phyloP scores from a whole-genome alignment of 2,329 filamentous ascomycete genomes.

The Bipolaris victoriae region DNA sequence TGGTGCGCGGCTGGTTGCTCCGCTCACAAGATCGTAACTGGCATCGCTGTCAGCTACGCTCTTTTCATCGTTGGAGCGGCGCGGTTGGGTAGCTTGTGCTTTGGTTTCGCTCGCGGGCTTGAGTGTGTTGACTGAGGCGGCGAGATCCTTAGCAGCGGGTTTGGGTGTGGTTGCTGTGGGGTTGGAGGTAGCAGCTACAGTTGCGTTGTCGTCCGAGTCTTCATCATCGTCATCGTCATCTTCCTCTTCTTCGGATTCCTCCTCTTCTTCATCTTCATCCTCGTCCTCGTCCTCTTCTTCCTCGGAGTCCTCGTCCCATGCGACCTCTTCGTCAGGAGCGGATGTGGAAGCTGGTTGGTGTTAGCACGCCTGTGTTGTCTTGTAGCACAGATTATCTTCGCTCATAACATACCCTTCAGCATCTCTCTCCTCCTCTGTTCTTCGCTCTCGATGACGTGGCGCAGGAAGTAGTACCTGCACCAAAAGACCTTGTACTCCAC shows the following conservation, averaged over 20 bases:
- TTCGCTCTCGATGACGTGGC: constrained; percentile 90
- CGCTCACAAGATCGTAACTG: constrained; percentile 88
- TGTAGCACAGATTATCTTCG: no score
- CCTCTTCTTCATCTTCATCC: constrained; percentile 34
- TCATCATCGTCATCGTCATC: constrained; percentile 20
- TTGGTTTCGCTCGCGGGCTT: constrained; percentile 40
- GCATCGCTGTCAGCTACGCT: constrained; percentile 92
- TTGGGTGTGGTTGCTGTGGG: constrained; percentile 7
- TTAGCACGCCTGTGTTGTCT: not conserved
- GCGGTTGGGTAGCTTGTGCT: constrained; percentile 65
- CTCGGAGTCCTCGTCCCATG: constrained; percentile 75
- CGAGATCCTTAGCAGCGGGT: constrained; percentile 24
- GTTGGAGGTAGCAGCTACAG: constrained; percentile 11
- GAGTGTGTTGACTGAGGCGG: constrained; percentile 48
- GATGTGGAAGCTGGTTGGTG: constrained; percentile 60
- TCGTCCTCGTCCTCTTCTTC: constrained; percentile 50
- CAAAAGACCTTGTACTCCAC: constrained; percentile 92
- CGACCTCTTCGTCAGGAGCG: constrained; percentile 75
- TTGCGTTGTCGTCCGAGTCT: constrained; percentile 15
- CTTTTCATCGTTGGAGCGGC: constrained; percentile 73
- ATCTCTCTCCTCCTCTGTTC: constrained; percentile 88
- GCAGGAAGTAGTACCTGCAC: constrained; percentile 93
- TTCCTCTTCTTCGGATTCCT: constrained; percentile 20
- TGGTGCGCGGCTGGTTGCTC: constrained; percentile 77
- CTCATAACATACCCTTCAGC: constrained; percentile 73